Conservation (phyloP, 192 early-diverging fungal genomes). For the Coemansia sp. region DNA sequence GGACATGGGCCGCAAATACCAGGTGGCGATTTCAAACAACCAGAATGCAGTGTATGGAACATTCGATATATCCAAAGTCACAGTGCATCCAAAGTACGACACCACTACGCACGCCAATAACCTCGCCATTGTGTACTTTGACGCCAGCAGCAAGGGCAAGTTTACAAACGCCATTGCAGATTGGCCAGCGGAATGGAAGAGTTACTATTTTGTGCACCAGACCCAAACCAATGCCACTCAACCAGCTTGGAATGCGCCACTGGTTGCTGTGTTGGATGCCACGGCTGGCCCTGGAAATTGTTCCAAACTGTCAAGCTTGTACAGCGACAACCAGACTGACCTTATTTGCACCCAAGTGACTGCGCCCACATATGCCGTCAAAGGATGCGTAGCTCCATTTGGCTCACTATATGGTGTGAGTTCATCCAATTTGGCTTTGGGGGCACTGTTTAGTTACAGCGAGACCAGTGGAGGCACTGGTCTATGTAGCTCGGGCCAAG, state of each 20-base stretch:
- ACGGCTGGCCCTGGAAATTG: neutral
- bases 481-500: neutral
- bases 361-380: neutral
- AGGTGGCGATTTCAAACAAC: conserved; percentile 3
- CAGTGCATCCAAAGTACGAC: conserved; percentile 1
- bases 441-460: neutral
- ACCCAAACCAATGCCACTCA: neutral
- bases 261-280: neutral
- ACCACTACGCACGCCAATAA: conserved; percentile 1
- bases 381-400: neutral
- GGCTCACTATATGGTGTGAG: neutral
- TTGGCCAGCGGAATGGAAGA: conserved; percentile 2
- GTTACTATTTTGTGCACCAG: neutral
- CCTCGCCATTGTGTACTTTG: conserved; percentile 15
- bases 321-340: neutral
- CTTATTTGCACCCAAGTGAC: conserved; percentile 4
- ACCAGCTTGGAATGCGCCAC: neutral
- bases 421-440: neutral
- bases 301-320: neutral
- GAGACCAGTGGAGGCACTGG: neutral
- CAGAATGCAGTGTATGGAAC: neutral
- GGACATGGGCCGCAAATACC: conserved; percentile 6
- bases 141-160: neutral
- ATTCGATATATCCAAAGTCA: conserved; percentile 3
- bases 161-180: neutral